phyloP scores from a whole-genome alignment of 768 basidiomycete genomes.

The Tubosaeta sp. region DNA sequence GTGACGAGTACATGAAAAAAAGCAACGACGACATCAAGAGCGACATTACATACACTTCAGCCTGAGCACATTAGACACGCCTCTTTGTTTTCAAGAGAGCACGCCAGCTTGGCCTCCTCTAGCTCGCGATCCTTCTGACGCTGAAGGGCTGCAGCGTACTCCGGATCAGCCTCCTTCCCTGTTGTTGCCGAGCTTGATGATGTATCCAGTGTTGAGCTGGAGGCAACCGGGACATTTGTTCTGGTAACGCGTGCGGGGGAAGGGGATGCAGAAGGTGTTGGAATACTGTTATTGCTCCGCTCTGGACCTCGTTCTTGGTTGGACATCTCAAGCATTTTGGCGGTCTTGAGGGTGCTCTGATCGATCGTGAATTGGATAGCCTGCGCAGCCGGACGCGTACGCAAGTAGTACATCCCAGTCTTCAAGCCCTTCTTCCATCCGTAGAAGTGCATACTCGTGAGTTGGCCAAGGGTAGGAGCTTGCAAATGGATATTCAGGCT shows the following conservation, averaged over 20 bases:
- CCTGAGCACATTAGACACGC: conserved; percentile 92
- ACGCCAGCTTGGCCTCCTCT: conserved; percentile 77
- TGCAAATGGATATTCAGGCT: conserved; percentile 91
- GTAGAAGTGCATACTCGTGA: conserved; percentile 97
- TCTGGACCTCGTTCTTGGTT: conserved; percentile 16
- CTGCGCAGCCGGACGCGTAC: conserved; percentile 90
- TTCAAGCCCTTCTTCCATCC: conserved; percentile 99
- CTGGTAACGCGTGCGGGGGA: conserved; percentile 28
- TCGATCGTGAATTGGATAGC: conserved; percentile 99
- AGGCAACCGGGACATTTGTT: conserved; percentile 29
- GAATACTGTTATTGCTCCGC: conserved; percentile 13
- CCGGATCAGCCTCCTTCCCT: conserved; percentile 48
- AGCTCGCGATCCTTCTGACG: conserved; percentile 67
- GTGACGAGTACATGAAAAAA: background rate
- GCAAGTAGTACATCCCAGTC: conserved; percentile 97
- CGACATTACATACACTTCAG: conserved; percentile 29
- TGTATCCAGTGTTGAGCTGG: conserved; percentile 14
- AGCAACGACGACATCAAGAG: background rate
- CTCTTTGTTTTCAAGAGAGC: conserved; percentile 91
- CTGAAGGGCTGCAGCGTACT: conserved; percentile 74
- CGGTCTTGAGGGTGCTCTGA: conserved; percentile 66
- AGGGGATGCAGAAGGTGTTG: conserved; percentile 23
- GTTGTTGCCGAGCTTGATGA: conserved; percentile 22
- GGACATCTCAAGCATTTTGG: conserved; percentile 27
- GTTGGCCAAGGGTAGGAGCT: conserved; percentile 83